phyloP scores from a whole-genome alignment of 2,329 filamentous ascomycete species.

The Didymella pinodella region DNA sequence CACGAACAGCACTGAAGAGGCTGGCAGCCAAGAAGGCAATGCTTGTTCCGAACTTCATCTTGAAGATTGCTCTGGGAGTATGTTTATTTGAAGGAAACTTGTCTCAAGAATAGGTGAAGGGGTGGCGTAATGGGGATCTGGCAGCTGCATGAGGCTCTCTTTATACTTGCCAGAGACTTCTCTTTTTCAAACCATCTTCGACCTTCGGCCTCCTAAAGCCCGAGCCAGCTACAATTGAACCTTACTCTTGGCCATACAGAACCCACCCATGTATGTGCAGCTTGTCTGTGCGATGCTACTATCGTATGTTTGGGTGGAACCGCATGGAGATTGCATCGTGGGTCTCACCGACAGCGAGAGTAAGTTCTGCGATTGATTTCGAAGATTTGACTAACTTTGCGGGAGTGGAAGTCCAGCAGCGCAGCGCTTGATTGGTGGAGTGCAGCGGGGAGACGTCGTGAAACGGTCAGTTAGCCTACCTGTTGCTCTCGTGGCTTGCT shows the following conservation, averaged over 20 bases:
- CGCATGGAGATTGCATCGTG: slow-evolving; percentile 9
- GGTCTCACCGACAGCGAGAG: neutral
- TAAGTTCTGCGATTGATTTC: slow-evolving; percentile 4
- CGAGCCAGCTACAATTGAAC: slow-evolving; percentile 1
- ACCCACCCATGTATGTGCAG: slow-evolving; percentile 7
- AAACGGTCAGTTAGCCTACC: slow-evolving; percentile 1
- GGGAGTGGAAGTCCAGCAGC: neutral
- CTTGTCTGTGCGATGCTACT: slow-evolving; percentile 6
- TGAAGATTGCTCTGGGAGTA: slow-evolving; percentile 17
- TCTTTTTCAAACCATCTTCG: neutral
- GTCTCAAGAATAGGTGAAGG: slow-evolving; percentile 22
- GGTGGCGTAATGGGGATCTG: slow-evolving; percentile 24
- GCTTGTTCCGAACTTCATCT: slow-evolving; percentile 45
- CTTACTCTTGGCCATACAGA: neutral
- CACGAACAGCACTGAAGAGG: slow-evolving; percentile 41
- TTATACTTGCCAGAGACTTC: slow-evolving; percentile 34
- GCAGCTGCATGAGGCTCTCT: slow-evolving; percentile 22
- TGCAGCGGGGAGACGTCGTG: neutral
- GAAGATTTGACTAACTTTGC: slow-evolving; percentile 11
- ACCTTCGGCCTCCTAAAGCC: slow-evolving; percentile 1
- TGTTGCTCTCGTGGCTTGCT: neutral
- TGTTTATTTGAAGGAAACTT: slow-evolving; percentile 3
- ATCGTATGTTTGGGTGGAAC: slow-evolving; percentile 3
- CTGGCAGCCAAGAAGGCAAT: slow-evolving; percentile 39
- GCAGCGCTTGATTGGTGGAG: neutral